Base-by-base conservation (phyloP, 176 grass and related monocot species). In the Phragmites australis region DNA sequence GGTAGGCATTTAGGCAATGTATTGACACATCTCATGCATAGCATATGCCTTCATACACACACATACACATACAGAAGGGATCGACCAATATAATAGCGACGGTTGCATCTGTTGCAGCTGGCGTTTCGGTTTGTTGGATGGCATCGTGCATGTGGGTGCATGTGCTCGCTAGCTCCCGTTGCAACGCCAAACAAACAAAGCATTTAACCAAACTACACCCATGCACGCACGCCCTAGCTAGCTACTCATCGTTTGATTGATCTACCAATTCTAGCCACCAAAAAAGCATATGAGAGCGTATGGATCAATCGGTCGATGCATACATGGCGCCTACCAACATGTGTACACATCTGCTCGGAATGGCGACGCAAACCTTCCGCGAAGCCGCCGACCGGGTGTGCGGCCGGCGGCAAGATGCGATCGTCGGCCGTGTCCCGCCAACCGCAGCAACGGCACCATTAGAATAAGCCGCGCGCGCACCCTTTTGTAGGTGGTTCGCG, bases 361-460 rank as follows among this genome's bases (percentile, higher is more conserved):
- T 0, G 4, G 30, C 58, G 44, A 31, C 46, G 76, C 19, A 79
- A 25, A 25, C 55, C 47, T 84, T 84, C 82, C 51, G 49, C 40
- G 72, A 76, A 84, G 21, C 32, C n/a, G 27, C 5, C 7, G n/a
- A 25, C 23, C 18, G 17, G 6, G 41, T 22, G 21, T 46, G 42
- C 22, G 27, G 2, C 6, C 29, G 42, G 30, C 4, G 19, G 1
- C 6, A 2, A 4, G 32, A 13, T 11, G n/a, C 37, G 19, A 14
- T 26, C 13, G 46, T 15, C 75, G 63, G 62, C 43, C 26, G 51
- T 85, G 87, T 85, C 87, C 42, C 62, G 55, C 65, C 87, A 89
- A 89, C 83, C 65, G 83, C 72, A 66, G 82, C 78, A 77, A 43
- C 72, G 87, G 77, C 44, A 70, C 30, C 82, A 73, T 86, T 89